Percentiles rank a stretch among this genome's conserved stretches.
These are phyloP conservation scores for Apiosordaria backusii DNA, from an alignment of 495 filamentous ascomycete species.

Conservation along the genomic window DNA sequence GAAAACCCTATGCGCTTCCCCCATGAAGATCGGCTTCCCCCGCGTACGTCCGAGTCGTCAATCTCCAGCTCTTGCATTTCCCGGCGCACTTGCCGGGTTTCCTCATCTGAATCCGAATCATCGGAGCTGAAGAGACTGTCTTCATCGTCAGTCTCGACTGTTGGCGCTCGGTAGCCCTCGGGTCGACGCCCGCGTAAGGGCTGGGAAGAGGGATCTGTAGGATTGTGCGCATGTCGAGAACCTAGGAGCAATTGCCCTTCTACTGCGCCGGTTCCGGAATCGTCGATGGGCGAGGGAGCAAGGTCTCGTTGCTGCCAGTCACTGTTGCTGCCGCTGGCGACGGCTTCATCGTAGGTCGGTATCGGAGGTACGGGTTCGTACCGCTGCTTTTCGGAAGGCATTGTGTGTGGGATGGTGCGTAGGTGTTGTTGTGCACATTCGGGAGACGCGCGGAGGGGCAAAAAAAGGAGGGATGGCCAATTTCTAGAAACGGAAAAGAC, in stretches of 20 bases:
- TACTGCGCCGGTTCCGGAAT: conserved; percentile 25
- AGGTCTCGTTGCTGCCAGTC: conserved; percentile 18
- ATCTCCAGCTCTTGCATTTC: conserved; percentile 91
- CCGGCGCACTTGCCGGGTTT: conserved; percentile 60
- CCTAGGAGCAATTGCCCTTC: conserved; percentile 61
- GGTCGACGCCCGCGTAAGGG: conserved; percentile 34
- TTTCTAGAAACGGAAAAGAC: background rate
- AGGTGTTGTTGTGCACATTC: conserved; percentile 21
- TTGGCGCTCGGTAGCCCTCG: conserved; percentile 66
- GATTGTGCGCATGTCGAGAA: conserved; percentile 31
- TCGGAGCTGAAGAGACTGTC: conserved; percentile 37
- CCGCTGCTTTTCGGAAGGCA: conserved; percentile 44
- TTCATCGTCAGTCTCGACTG: conserved; percentile 61
- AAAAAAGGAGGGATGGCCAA: background rate
- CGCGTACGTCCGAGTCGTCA: conserved; percentile 60
- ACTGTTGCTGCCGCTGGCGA: conserved; percentile 38
- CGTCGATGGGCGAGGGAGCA: conserved; percentile 37
- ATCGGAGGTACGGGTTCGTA: conserved; percentile 73
- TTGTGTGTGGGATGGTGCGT: conserved; percentile 22
- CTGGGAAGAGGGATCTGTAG: conserved; percentile 26
- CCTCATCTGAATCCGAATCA: conserved; percentile 41
- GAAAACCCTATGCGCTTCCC: conserved; percentile 50
- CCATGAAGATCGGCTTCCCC: conserved; percentile 40
- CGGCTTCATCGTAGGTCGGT: conserved; percentile 92
- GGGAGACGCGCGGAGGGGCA: background rate